Evolutionary conservation across 768 basidiomycete species (phyloP).

Genomic region (Asterophora lycoperdoides): DNA sequence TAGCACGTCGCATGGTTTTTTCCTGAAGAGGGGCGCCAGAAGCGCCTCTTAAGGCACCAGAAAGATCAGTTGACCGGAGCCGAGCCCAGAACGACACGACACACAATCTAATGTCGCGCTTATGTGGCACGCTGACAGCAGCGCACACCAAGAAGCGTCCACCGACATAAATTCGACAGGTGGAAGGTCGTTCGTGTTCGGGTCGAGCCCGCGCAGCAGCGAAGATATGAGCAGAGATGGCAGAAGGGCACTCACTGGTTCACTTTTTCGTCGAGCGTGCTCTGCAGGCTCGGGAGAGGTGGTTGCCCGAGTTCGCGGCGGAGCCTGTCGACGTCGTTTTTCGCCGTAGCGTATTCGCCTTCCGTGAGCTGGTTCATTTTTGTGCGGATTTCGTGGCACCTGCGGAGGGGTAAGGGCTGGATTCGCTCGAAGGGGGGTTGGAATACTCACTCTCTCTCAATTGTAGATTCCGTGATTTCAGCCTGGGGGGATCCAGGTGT

Average conservation of each 20-base stretch:
- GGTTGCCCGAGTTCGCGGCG: conserved; percentile 73
- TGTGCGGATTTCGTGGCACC: conserved; percentile 60
- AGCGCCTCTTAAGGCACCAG: not conserved
- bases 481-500: conserved; percentile 36
- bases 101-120: not conserved
- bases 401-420: conserved; percentile 22
- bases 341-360: conserved; percentile 71
- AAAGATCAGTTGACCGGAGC: not conserved
- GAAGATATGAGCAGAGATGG: no score
- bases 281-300: conserved; percentile 67
- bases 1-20: not conserved
- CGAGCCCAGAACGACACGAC: not conserved
- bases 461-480: conserved; percentile 62
- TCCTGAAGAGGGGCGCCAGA: not conserved
- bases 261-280: conserved; percentile 69
- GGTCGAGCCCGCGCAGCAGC: not conserved
- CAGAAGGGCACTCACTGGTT: conserved; percentile 35
- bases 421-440: not conserved
- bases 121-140: not conserved
- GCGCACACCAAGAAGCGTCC: no score
- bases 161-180: not conserved
- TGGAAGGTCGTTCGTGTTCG: conserved; percentile 3
- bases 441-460: conserved; percentile 60
- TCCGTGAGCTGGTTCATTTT: conserved; percentile 69
- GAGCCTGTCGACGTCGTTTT: conserved; percentile 71